Conservation (phyloP, 1,284 basidiomycete genomes). For the Ceratobasidium sp. region DNA sequence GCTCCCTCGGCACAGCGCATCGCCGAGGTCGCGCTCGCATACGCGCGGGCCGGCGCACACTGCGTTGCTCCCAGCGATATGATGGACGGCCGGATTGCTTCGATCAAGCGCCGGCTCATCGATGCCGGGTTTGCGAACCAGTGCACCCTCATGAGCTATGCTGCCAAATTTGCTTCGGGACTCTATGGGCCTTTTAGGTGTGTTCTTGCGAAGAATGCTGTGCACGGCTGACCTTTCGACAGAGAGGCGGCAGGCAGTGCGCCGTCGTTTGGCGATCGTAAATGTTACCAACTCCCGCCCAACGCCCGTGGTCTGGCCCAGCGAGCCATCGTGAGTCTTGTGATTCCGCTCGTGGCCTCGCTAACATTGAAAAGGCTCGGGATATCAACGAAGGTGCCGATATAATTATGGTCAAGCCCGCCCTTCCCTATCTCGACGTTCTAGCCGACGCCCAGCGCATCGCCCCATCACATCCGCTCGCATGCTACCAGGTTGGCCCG, state of each 20-base stretch:
- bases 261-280: conserved; percentile 91
- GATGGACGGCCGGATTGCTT: conserved; percentile 96
- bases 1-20: conserved; percentile 81
- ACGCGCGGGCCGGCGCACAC: conserved; percentile 93
- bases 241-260: conserved; percentile 96
- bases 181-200: conserved; percentile 97
- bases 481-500: conserved; percentile 83
- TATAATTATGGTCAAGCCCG: conserved; percentile 99
- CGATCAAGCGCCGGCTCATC: conserved; percentile 87
- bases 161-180: conserved; percentile 98
- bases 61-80: conserved; percentile 99
- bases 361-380: conserved; percentile 64
- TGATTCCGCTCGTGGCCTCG: conserved; percentile 20
- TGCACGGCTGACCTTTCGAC: conserved; percentile 29
- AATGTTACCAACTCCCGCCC: conserved; percentile 97
- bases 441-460: conserved; percentile 82
- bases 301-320: conserved; percentile 88
- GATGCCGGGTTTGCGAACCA: conserved; percentile 83
- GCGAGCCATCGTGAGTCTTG: conserved; percentile 82
- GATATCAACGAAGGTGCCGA: conserved; percentile 96
- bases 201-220: conserved; percentile 46
- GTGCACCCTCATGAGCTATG: conserved; percentile 95
- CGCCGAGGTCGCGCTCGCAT: conserved; percentile 89
- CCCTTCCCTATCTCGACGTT: conserved; percentile 95
- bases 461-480: conserved; percentile 85